phyloP scores from a whole-genome alignment of 2,329 filamentous ascomycete species.

The Phialemoniopsis sp. region DNA sequence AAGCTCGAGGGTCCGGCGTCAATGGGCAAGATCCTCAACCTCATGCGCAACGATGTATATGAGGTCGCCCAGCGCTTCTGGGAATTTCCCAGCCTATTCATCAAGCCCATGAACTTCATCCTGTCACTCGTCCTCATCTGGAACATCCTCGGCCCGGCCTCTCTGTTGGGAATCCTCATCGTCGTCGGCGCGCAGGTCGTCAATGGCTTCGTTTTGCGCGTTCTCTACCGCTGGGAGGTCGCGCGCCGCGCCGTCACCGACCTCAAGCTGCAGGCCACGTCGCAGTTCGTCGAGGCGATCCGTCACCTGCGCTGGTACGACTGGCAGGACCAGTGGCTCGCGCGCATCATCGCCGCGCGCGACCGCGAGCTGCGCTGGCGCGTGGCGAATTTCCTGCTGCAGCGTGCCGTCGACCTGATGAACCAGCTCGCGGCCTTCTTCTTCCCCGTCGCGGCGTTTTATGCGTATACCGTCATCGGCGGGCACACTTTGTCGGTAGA shows the following conservation, averaged over 20 bases:
- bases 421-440: constrained; percentile 69
- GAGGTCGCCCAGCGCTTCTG: constrained; percentile 82
- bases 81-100: constrained; percentile 76
- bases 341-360: constrained; percentile 63
- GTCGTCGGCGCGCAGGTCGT: constrained; percentile 64
- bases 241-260: constrained; percentile 72
- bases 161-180: constrained; percentile 67
- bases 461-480: constrained; percentile 71
- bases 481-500: constrained; percentile 68
- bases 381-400: constrained; percentile 60
- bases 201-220: constrained; percentile 64
- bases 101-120: constrained; percentile 72
- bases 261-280: constrained; percentile 71
- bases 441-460: constrained; percentile 79
- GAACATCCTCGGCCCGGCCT: constrained; percentile 76
- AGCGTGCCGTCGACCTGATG: constrained; percentile 59
- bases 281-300: constrained; percentile 83
- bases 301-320: constrained; percentile 78
- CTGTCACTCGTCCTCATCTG: constrained; percentile 72
- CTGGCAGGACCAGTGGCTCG: constrained; percentile 75
- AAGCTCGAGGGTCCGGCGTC: constrained; percentile 55
- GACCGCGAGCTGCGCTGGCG: constrained; percentile 63
- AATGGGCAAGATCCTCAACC: constrained; percentile 85
- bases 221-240: constrained; percentile 65
- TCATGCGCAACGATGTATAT: constrained; percentile 80